Evolutionary conservation across 768 basidiomycete genomes (phyloP), one percentile per base, ranked within the genome.

Genomic region (Porpolomopsis calyptriformis): DNA sequence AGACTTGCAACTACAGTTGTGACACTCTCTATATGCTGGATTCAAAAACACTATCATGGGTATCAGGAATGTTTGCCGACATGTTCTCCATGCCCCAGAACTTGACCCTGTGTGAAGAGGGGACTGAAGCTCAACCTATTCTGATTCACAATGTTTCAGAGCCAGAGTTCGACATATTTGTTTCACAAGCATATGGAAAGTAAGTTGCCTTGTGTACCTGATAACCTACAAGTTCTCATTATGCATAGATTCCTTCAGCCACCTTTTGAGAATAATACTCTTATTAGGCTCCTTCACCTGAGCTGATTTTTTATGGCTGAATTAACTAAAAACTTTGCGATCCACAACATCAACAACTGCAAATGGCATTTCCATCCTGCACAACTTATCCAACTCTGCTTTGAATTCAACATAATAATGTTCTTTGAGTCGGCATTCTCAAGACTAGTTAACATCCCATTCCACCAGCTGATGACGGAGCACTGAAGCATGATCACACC

Each of bases 141-240:
- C 12, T 25, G 16, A 14, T 46, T n/a, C 45, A 14, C 10, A 25
- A 26, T n/a, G 34, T 20, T n/a, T 6, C 16, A n/a, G 45, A 38
- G n/a, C 12, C 20, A 6, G 35, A 36, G 36, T 46, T 46, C 24
- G 45, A 46, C 20, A n/a, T 46, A 1, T 46, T 46, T 46, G 45
- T 46, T 11, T 36, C 35, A 14, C 45, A 46, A 19, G 34, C 45
- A 9, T 36, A 35, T 34, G 44, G 44, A 45, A 19, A 10, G 44
- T 45, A 16, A 19, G 33, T n/a, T 33, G 40, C 26, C 6, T 4
- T 26, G 4, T 37, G 8, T 38, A 8, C 16, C n/a, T 20, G 6
- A 38, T 38, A 7, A 6, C 16, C 20, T 4, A 36, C 19, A 3
- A 45, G 7, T 4, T 14, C 7, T 33, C 26, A 36, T 14, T 27